These are phyloP conservation scores for Cladosporium sp. DNA, from an alignment of 2,329 filamentous ascomycete genomes.

Conservation along the genomic window DNA sequence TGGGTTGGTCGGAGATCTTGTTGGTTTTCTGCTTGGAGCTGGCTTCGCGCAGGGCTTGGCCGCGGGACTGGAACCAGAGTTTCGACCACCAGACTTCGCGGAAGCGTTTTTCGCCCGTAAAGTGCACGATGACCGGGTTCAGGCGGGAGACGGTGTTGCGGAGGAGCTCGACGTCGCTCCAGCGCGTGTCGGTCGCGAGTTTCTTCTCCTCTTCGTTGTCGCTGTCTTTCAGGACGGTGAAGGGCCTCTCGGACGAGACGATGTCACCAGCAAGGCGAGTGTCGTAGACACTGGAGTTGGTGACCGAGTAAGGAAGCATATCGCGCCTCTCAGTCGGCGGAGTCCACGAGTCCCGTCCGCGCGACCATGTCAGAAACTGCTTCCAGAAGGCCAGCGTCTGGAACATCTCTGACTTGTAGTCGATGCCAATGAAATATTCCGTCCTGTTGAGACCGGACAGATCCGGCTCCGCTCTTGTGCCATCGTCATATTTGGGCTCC, in stretches of 20 bases:
- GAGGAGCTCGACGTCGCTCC: constrained; percentile 23
- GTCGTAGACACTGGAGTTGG: constrained; percentile 16
- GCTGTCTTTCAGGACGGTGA: constrained; percentile 17
- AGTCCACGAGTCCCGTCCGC: constrained; percentile 30
- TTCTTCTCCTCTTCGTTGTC: constrained; percentile 12
- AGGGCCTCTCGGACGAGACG: constrained; percentile 22
- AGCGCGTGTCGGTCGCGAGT: constrained; percentile 13
- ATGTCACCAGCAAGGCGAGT: constrained; percentile 23
- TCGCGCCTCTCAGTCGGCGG: constrained; percentile 8
- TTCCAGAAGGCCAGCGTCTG: constrained; percentile 35
- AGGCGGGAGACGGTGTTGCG: constrained; percentile 27
- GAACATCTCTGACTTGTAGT: constrained; percentile 45
- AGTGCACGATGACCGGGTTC: constrained; percentile 26
- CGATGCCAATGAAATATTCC: constrained; percentile 46
- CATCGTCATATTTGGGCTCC: constrained; percentile 34
- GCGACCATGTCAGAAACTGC: constrained; percentile 31
- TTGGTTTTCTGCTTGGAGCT: constrained; percentile 15
- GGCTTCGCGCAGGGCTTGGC: constrained; percentile 21
- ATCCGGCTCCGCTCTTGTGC: constrained; percentile 20
- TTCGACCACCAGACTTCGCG: constrained; percentile 29
- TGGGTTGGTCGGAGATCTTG: constrained; percentile 19
- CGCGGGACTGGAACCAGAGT: constrained; percentile 29
- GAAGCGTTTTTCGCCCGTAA: constrained; percentile 29
- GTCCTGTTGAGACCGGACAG: constrained; percentile 37
- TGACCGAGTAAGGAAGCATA: constrained; percentile 8